These are phyloP conservation scores for Herpetospermum pedunculosum DNA, from an alignment of 306 rosid genomes.

Conservation along the genomic window DNA sequence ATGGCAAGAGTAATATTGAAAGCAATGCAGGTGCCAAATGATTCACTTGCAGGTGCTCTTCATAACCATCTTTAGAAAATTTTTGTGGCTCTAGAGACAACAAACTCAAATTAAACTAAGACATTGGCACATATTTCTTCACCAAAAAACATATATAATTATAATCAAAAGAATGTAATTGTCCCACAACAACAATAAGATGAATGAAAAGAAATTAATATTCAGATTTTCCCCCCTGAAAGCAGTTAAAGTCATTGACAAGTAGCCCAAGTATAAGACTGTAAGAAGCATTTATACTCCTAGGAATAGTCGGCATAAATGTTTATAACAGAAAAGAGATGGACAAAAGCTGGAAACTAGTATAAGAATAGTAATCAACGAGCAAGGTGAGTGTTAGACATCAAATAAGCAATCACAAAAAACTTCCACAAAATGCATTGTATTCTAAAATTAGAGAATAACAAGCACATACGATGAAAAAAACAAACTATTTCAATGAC, in stretches of 20 bases:
- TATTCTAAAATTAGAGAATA: neutral
- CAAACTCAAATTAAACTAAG: slow-evolving; percentile 12
- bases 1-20: slow-evolving; percentile 85
- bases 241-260: neutral
- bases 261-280: neutral
- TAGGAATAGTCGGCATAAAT: neutral
- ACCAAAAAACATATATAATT: neutral
- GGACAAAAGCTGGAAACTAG: neutral
- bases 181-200: neutral
- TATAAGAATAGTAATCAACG: neutral
- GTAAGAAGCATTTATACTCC: neutral
- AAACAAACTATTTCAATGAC: neutral
- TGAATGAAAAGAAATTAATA: neutral
- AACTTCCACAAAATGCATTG: neutral
- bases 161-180: neutral
- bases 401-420: neutral
- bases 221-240: neutral
- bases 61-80: slow-evolving; percentile 84
- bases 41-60: slow-evolving; percentile 97
- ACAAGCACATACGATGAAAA: neutral
- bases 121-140: slow-evolving; percentile 1
- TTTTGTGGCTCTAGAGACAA: slow-evolving; percentile 66
- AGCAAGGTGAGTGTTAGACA: neutral
- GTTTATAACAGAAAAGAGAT: neutral
- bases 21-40: slow-evolving; percentile 96